Evolutionary conservation across 1,284 basidiomycete genomes (phyloP), one percentile per base, ranked within the genome.

Genomic region (Wolfiporia cocos): DNA sequence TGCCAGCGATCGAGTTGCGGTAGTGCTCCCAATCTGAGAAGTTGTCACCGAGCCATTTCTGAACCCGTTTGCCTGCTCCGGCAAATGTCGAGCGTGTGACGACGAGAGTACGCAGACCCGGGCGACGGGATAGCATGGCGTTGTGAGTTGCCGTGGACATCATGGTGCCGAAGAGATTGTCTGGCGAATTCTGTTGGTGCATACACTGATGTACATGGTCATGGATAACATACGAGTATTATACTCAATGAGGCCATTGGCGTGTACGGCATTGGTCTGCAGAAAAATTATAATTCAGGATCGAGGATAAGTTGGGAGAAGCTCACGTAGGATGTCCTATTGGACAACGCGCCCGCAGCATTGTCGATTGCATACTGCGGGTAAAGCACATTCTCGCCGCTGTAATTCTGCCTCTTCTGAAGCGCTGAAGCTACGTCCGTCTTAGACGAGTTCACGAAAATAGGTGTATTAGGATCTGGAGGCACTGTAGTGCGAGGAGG

Each of bases 1-100:
- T 79, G 10, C 77, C 80, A 5, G 76, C 69, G 48, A 83, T 82
- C 14, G 74, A 81, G 43, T 64, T 58, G 11, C 71, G 63, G 52
- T 82, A 83, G 40, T 80, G 70, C 0, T 66, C 65, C 77, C 78
- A 81, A 3, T 54, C 47, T 45, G 71, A 74, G 42, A 78, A 49
- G 52, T 82, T 85, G 56, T 83, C 80, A 4, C 81, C 81, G 3
- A 84, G 67, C 81, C 80, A 85, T 57, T 83, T 82, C n/a, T 78
- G 78, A 20, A 78, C 76, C 35, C 75, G 68, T 15, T 63, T 60
- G 3, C 84, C 84, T 5, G 78, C 78, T 32, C 82, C 81, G 2
- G 76, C 74, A 54, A 83, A 86, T 3, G 81, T 85, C 14, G 81
- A 84, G 30, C 84, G 79, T 1, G 82, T 84, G 51, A 86, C 82